Base-by-base conservation (phyloP, 371 early-diverging fungal genomes). In the Syncephalastrum sp. region DNA sequence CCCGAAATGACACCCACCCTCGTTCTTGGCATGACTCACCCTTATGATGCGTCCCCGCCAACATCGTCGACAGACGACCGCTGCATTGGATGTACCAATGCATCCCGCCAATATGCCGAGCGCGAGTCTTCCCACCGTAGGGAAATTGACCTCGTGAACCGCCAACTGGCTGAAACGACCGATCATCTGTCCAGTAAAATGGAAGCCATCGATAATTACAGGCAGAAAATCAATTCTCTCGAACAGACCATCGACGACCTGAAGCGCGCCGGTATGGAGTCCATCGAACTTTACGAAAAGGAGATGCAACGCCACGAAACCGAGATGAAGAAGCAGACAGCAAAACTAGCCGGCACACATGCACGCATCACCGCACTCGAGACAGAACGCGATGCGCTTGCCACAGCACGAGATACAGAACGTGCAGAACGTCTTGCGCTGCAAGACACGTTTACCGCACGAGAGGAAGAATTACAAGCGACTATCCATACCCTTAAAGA, bases 11-110 rank as follows among this genome's bases (percentile, higher is more conserved):
- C 74, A 7, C 72, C 70, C n/a, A 72, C 68, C 1, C 52, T 50
- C 27, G 17, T 50, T 24, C 56, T 33, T 47, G 56, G 47, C 48
- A 52, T 52, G 52, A 38, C 38, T 19, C 52, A 52, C 21, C 42
- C 25, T 50, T 25, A 52, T 17, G 52, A 52, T 52, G 16, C 38
- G 42, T 52, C 42, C 10, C 52, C 38, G 21, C 24, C 42, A 12
- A 5, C 23, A 41, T 42, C 52, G 14, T 42, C 14, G 21, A 52
- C 29, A 13, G 29, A 95, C 79, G 85, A 80, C 45, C 79, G 84
- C 62, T 69, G 93, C 8, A 81, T 96, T 42, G 96, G 97, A 47
- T 86, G 85, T 62, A 95, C 97, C 57, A 92, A 41, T 21, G 41
- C 53, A 47, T 6, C 47, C 17, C 6, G 33, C 12, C 47, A 56